Base-by-base conservation (phyloP, 2,329 filamentous ascomycete species). In the Chaetomiaceae sp. region DNA sequence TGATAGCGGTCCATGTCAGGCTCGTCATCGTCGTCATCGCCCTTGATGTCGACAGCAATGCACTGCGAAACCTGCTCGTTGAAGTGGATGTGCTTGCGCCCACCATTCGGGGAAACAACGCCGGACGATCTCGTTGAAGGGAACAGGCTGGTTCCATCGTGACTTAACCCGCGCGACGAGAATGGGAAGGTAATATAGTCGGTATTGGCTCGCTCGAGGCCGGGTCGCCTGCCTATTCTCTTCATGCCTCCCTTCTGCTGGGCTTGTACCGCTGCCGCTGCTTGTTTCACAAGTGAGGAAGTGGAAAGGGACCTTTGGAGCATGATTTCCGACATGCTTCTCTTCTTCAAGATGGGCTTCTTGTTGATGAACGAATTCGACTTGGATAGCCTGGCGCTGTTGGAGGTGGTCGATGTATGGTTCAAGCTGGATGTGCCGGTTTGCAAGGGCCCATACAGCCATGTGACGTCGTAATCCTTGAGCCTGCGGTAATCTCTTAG, bases 381-480 rank as follows among this genome's bases (percentile, higher is more conserved):
- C 61, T 80, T 78, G 25, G 77, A 80, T 14, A 81, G 54, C 14
- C 71, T 67, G 4, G 71, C 67, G 57, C 74, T 78, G 47, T 59
- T 64, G 11, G 66, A 58, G 58, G 73, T 71, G 2, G 70, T 71
- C 48, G 72, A 69, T 5, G 73, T 65, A 63, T 75, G 56, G 53
- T 81, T 75, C 11, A 81, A 67, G 23, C 77, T 80, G 50, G 76
- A 80, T 4, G 77, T 75, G 20, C 86, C 85, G 1, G 86, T 86
- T 67, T 96, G 92, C 44, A 96, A 72, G 11, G 94, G 94, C 0
- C 94, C 94, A 65, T 97, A 99, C 1, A 99, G 77, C 94, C 92
- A 99, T 41, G 92, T 96, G 29, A 96, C 90, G 69, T 99, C 92
- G 68, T 88, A 94, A 64, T 97, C 94, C 69, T 97, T 99, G 55